Base-by-base conservation (phyloP, 2,329 filamentous ascomycete genomes). In the Helotiales sp. region DNA sequence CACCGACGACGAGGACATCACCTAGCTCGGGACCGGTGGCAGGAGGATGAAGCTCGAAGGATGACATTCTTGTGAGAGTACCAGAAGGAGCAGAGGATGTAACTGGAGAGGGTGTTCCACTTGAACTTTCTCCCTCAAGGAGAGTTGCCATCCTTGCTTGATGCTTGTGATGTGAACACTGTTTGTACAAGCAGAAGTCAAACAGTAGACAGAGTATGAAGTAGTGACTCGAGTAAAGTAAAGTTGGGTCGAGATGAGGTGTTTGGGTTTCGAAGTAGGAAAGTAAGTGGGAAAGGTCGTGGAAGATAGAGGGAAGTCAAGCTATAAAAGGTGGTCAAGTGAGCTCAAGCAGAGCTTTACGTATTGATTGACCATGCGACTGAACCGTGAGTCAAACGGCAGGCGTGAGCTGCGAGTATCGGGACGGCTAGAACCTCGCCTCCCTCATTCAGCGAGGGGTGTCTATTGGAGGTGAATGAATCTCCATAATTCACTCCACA, bases 1-100 rank as follows among this genome's bases (percentile, higher is more conserved):
- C 65, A 17, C 65, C 65, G 32, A 67, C 45, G 34, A 64, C 67
- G 24, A 65, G 47, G 15, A 66, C 61, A 22, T 59, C 58, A 20
- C 62, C 64, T 13, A 67, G 22, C 1, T 50, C 28, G 22, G 59
- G 45, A 22, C 59, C 57, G 11, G 37, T 49, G 22, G 26, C 43
- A 24, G 59, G 17, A 15, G 28, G 59, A 20, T 47, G 47, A 40
- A 50, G 28, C 13, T 64, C 54, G 15, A 64, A 49, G 17, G 62
- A 64, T 37, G 62, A 64, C 52, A 60, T 64, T 40, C 54, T 50
- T 49, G 40, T 64, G 37, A 59, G 45, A 26, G 54, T 47, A 30
- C 43, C 28, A n/a, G 62, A 60, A 28, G 62, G 40, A 24, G 45
- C 47, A 13, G n/a, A n/a, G 17, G 30, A 59, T 52, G 37, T 49